Evolutionary conservation across 495 filamentous ascomycete genomes (phyloP), one percentile per base, ranked within the genome.

Genomic region (Penicillium bialowiezense): DNA sequence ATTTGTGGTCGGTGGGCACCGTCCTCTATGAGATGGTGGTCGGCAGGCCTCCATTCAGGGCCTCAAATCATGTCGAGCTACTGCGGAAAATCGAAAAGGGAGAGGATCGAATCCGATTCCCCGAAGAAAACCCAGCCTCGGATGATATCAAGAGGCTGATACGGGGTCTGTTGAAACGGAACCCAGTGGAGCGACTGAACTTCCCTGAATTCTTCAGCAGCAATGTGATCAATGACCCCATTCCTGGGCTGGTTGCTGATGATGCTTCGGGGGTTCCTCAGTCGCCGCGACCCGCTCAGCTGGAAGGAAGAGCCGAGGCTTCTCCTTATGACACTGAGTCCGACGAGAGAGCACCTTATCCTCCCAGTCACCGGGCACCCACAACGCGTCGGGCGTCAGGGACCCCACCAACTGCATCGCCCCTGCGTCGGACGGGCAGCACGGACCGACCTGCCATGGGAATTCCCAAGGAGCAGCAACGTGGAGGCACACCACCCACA

Each of bases 1-100:
- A 98, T 74, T 71, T 98, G 29, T 98, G 93, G 93, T 98, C 93
- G 17, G 88, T 96, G 31, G 93, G 93, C 28, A 96, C 95, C 5
- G 93, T 98, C 7, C 69, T 95, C 17, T 93, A 86, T 64, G 93
- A 98, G 74, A 96, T 97, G 90, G 83, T 95, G 35, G 85, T 85
- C 3, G 93, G 91, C 44, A 87, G 80, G 59, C 91, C 93, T 7
- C 93, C 93, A 0, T 98, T 97, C 68, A 81, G 90, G 41, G 93
- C 93, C 1, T 79, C 80, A 18, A 98, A 98, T 59, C 93, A 98
- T 60, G 90, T 98, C 17, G 93, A 97, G 52, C 75, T 98, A 5
- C 79, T 97, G 4, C 83, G 89, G 42, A 92, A 83, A 69, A 98
- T 98, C 49, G 91, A 97, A 60, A 85, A 83, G 41, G 80, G 82